Base-by-base conservation (phyloP, 306 rosid species). In the Luffa aegyptiaca region DNA sequence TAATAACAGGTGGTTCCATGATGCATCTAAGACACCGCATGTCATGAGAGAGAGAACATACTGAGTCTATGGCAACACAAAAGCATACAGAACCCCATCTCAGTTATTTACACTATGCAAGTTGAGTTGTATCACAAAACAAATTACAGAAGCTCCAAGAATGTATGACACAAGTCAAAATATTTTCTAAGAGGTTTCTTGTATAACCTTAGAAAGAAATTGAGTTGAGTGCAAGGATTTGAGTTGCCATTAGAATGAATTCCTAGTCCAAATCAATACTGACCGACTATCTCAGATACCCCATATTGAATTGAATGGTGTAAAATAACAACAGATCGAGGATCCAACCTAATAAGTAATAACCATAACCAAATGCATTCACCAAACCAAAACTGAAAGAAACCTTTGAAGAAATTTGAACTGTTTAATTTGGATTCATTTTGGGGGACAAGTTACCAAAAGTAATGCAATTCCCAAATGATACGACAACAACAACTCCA, bases 11-110 rank as follows among this genome's bases (percentile, higher is more conserved):
- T 63, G 8, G 5, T 5, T 63, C 35, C 37, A 2, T 10, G 44
- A 21, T 11, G 14, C 21, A 37, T 64, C 7, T 36, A 64, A 35
- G 36, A 36, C 3, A 63, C 35, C 44, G 13, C 11, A 66, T 66
- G 49, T 18, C 3, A 17, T 16, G 51, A 70, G 58, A 48, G 41
- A 68, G 39, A 21, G 64, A 71, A 52, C 49, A 14, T 91, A 95
- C 98, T 66, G 97, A 90, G 83, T 95, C 98, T 78, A 95, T 87
- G 79, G 92, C 97, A 62, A 89, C 92, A 75, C 86, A 86, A 75
- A 95, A 81, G 35, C 87, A 87, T 59, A 81, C 69, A 79, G 85
- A 26, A 26, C 31, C 31, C 31, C 31, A 26, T 26, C 31, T 26
- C 31, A 59, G 65, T 9, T 59, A 20, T 59, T 59, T 59, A 21